Evolutionary conservation across 2,329 filamentous ascomycete genomes (phyloP).

Genomic region (Dothistroma pini): DNA sequence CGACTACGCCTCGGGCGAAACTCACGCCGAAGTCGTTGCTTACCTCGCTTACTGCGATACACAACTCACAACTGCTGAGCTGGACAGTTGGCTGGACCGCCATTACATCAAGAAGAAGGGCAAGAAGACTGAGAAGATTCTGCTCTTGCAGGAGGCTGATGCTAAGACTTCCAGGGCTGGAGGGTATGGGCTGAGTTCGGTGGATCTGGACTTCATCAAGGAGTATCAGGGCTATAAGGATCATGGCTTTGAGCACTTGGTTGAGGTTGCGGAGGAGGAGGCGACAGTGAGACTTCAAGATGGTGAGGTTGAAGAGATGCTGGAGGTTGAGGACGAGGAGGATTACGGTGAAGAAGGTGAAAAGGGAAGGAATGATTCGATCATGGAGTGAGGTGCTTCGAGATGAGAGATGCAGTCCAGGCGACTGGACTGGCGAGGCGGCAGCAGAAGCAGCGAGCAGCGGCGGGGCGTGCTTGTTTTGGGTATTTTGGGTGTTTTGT

Average conservation of each 20-base stretch:
- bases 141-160: slow-evolving; percentile 28
- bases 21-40: slow-evolving; percentile 30
- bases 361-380: background rate
- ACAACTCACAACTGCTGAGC: slow-evolving; percentile 14
- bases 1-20: slow-evolving; percentile 16
- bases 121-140: slow-evolving; percentile 26
- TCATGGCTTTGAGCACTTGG: slow-evolving; percentile 13
- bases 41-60: slow-evolving; percentile 25
- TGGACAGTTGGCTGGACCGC: slow-evolving; percentile 19
- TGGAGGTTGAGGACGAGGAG: slow-evolving; percentile 6
- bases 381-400: background rate
- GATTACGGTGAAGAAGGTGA: background rate
- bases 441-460: background rate
- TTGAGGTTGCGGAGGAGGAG: slow-evolving; percentile 9
- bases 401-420: background rate
- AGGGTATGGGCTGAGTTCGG: slow-evolving; percentile 9
- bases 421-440: background rate
- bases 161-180: slow-evolving; percentile 21
- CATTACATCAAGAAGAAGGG: slow-evolving; percentile 18
- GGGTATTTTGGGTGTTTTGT: background rate
- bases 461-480: background rate
- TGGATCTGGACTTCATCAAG: slow-evolving; percentile 23
- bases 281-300: background rate
- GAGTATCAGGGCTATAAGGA: slow-evolving; percentile 24
- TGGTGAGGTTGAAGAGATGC: slow-evolving; percentile 1